Base-by-base conservation (phyloP, 129 eudicot species). In the Logfia minima region DNA sequence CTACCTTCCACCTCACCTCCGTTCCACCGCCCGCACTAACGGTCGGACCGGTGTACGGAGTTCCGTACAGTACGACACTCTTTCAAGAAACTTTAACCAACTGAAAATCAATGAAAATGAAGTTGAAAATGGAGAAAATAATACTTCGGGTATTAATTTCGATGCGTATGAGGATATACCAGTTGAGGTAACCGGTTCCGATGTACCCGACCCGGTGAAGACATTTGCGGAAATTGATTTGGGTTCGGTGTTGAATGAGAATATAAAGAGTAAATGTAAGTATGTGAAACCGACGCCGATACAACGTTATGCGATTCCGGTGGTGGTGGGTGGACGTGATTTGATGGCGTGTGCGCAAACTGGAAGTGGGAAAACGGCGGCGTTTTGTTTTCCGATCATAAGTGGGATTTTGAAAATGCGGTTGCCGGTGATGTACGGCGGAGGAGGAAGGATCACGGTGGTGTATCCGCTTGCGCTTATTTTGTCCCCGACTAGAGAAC, bases 261-360 rank as follows among this genome's bases (percentile, higher is more conserved):
- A 90, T 32, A 90, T 90, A 5, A 77, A 29, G 39, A 68, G 68
- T 16, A 69, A 93, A 74, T 92, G 98, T 6, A 92, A 86, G 87
- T 92, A 90, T 67, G 90, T 85, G 26, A 92, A 86, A 70, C 98
- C 98, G 1, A 90, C 96, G 24, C 98, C 98, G 28, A 77, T 92
- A 5, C 98, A 92, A 56, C 79, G 96, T 1, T 83, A 90, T 74
- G 90, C 98, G 4, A 90, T 92, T 26, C 98, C 98, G 9, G 89
- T 90, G 8, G 88, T 91, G 4, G 11, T 90, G 39, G 90, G 87
- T 0, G 96, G 98, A 17, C 71, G 98, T 22, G 98, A 92, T 59
- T 73, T 92, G 78, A 92, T 92, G 98, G 98, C 98, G 23, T 92
- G 98, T 80, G 98, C 98, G 1, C 98, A 92, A 77, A 92, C 98